Evolutionary conservation across 2,329 filamentous ascomycete species (phyloP).

Genomic region (Talaromyces sp.): DNA sequence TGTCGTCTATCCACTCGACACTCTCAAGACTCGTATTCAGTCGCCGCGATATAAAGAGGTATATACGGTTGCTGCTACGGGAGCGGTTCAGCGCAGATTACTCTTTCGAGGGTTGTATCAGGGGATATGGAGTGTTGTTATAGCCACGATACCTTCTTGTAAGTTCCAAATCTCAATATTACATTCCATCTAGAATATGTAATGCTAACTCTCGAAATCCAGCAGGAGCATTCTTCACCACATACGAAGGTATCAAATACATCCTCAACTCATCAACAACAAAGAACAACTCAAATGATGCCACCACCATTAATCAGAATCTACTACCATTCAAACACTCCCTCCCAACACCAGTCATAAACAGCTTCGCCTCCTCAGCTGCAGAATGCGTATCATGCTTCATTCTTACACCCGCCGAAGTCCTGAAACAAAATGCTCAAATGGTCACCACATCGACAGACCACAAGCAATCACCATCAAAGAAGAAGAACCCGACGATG

Average conservation of each 20-base stretch:
- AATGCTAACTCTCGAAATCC: constrained; percentile 18
- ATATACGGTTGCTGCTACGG: constrained; percentile 60
- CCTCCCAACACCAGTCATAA: constrained; percentile 67
- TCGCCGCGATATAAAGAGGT: constrained; percentile 70
- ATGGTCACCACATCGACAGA: constrained; percentile 57
- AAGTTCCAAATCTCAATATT: constrained; percentile 19
- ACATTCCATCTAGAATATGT: constrained; percentile 15
- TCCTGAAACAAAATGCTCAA: constrained; percentile 92
- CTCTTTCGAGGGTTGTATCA: constrained; percentile 78
- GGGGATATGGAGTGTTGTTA: constrained; percentile 77
- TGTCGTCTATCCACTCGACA: constrained; percentile 83
- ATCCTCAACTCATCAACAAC: constrained; percentile 51
- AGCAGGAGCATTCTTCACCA: constrained; percentile 87
- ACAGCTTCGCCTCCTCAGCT: constrained; percentile 69
- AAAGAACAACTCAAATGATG: constrained; percentile 22
- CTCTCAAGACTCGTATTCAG: constrained; percentile 82
- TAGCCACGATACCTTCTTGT: constrained; percentile 88
- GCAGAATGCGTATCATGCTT: constrained; percentile 84
- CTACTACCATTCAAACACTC: constrained; percentile 35
- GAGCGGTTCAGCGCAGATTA: constrained; percentile 54
- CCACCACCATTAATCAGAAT: neutral
- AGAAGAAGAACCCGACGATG: constrained; percentile 48
- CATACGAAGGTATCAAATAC: constrained; percentile 75
- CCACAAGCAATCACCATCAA: constrained; percentile 14
- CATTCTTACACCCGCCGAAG: constrained; percentile 83